Evolutionary conservation across 192 early-diverging fungal genomes (phyloP), one percentile per base, ranked within the genome.

Genomic region (Phlyctochytrium bullatum): DNA sequence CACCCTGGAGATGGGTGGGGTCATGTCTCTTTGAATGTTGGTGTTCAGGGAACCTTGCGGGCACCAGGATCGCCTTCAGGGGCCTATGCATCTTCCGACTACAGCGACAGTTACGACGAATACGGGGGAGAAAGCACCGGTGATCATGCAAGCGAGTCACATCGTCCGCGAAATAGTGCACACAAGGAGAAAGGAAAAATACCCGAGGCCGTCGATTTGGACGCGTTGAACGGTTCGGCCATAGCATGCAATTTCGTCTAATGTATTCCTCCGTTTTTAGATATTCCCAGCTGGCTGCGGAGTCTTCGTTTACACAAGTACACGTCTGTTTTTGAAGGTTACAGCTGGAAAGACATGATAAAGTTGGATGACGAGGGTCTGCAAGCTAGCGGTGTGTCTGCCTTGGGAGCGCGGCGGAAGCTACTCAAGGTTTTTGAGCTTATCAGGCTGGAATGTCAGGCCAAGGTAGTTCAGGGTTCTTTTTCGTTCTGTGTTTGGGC

Each of bases 391-490:
- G 96, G 96, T 28, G 95, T 98, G 6, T 77, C 90, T 3, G 95
- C 96, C 54, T 83, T 97, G 65, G 96, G 96, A 53, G 96, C 96
- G 25, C 87, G 96, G 28, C 84, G 92, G 67, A 98, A 98, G 78
- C 93, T 98, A 86, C 74, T 97, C 54, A 97, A 96, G 79, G 93
- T 95, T 59, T 98, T 98, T 86, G 95, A 95, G 70, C 79, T 88
- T 58, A 83, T 93, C 35, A 65, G 35, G 27, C 28, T 25, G 2
- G 69, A 71, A 50, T 71, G 69, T 27, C 20, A 57, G 6, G 54
- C 54, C 16, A 57, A 57, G 54, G 54, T 57, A 47, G 20, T 47
- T 47, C 20, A 20, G 10, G 20, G 40, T 14, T 20, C 20, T 47
- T 47, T 47, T 47, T 6, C 40, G 20, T 6, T 14, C 40, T 20